A percentile compares a stretch with the other conserved stretches of the same genome.
Evolutionary conservation across 2,329 filamentous ascomycete species (phyloP).

Genomic region (Fusarium sp.): DNA sequence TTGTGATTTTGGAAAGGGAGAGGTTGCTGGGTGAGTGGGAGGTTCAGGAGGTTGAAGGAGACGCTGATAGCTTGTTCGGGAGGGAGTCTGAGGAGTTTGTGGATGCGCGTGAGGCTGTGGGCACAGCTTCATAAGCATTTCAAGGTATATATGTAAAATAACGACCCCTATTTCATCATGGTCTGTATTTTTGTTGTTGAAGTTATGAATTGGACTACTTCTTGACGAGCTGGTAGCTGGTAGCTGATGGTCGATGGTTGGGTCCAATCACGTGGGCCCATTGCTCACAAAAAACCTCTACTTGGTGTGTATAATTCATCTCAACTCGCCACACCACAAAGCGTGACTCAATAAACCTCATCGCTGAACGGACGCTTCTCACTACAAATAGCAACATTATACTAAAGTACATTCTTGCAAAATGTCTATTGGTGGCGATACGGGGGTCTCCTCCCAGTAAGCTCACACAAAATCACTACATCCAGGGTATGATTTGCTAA

Average conservation of each 20-base stretch:
- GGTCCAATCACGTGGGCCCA: slow-evolving; percentile 27
- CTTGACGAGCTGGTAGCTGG: not conserved
- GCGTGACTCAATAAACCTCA: not conserved
- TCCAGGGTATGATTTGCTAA: slow-evolving; percentile 40
- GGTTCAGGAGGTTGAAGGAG: slow-evolving; percentile 57
- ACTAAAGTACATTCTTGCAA: not conserved
- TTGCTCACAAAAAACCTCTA: slow-evolving; percentile 38
- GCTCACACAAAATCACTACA: slow-evolving; percentile 9
- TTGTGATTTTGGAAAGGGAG: slow-evolving; percentile 58
- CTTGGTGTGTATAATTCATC: not conserved
- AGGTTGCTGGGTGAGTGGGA: slow-evolving; percentile 57
- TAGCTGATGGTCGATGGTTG: not conserved
- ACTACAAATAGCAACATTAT: not conserved
- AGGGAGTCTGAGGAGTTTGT: slow-evolving; percentile 30
- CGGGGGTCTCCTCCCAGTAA: slow-evolving; percentile 40
- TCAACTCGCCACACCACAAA: not conserved
- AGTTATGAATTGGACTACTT: not conserved
- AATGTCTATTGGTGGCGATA: slow-evolving; percentile 34
- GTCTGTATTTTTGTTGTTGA: not conserved
- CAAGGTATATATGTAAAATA: not conserved
- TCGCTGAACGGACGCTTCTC: not conserved
- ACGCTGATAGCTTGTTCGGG: slow-evolving; percentile 50
- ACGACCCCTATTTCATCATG: not conserved
- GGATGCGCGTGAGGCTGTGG: slow-evolving; percentile 11
- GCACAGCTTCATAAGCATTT: not conserved